Evolutionary conservation across 768 basidiomycete species (phyloP).

Genomic region (Mycena rebaudengoi): DNA sequence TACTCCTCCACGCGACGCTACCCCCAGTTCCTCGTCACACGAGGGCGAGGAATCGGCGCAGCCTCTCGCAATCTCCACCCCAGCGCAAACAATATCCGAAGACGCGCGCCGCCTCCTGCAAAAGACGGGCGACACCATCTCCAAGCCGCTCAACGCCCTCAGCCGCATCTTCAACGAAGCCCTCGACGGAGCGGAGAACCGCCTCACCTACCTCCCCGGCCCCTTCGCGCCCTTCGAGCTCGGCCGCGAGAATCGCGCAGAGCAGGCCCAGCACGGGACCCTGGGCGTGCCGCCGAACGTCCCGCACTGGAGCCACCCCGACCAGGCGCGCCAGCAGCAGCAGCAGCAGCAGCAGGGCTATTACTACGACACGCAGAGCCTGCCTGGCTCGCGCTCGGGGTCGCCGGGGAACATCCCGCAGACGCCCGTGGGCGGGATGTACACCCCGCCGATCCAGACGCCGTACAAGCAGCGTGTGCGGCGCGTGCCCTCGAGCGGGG

Average conservation of each 20-base stretch:
- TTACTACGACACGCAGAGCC: conserved; percentile 23
- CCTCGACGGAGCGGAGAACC: conserved; percentile 74
- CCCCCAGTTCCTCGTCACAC: conserved; percentile 53
- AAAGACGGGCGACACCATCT: conserved; percentile 90
- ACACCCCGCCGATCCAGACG: conserved; percentile 58
- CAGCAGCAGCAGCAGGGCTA: conserved; percentile 27
- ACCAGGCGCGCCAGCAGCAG: conserved; percentile 40
- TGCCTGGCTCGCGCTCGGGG: neutral
- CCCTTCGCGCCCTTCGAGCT: conserved; percentile 77
- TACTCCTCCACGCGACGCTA: conserved; percentile 42
- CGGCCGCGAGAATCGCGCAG: conserved; percentile 55
- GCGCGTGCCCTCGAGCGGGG: conserved; percentile 46
- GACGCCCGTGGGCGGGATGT: conserved; percentile 47
- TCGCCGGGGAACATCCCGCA: conserved; percentile 44
- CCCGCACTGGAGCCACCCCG: conserved; percentile 51
- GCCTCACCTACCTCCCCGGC: conserved; percentile 69
- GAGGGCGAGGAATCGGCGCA: conserved; percentile 92
- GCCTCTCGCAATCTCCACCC: conserved; percentile 71
- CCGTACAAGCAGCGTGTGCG: conserved; percentile 82
- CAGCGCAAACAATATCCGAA: conserved; percentile 62
- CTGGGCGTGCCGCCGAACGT: conserved; percentile 36
- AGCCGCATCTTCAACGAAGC: conserved; percentile 89
- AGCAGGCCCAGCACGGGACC: conserved; percentile 34
- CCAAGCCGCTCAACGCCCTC: conserved; percentile 90
- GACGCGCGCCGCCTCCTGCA: conserved; percentile 88